Base-by-base conservation (phyloP, 441 rosid species). In the Iberis amara region DNA sequence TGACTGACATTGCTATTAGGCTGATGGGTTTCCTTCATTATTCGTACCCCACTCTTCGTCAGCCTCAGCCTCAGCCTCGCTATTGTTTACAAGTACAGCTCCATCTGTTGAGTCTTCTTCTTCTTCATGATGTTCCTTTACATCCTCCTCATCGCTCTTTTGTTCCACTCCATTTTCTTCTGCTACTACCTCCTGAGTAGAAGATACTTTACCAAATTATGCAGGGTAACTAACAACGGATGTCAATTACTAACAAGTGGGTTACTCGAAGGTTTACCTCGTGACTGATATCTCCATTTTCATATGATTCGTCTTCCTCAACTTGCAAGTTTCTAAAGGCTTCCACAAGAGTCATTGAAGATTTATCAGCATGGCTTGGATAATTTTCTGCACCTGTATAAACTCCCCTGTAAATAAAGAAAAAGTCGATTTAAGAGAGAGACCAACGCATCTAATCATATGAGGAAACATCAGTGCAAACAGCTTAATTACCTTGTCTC, bases 11-110 rank as follows among this genome's bases (percentile, higher is more conserved):
- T 41, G 57, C 27, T 39, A 60, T 85, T 83, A 85, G 82, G 95
- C 92, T 76, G 95, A 85, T 69, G 82, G 82, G 82, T 89, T 80
- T 90, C 75, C 96, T 85, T 90, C 89, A 60, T 80, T 85, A 76
- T 87, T 83, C 85, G 80, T 85, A 87, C 85, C 90, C 94, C 98
- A 91, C 96, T 91, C 89, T 91, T 91, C 98, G 65, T 91, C 88
- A 67, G 83, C 89, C 76, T 87, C 95, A 53, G 87, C 98, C 64
- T 91, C 88, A 67, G 83, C 89, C 76, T 87, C 95, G 55, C 76
- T 87, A 58, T 95, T 88, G 54, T 91, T 83, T 39, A 91, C 90
- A 56, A 87, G 95, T 54, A 87, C 92, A 0, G 79, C 90, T 66
- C 96, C 90, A 42, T 87, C 92, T 12, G 79, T 87, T 11, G 95